These are phyloP conservation scores for Gossypium raimondii DNA, from an alignment of 345 rosid genomes.

Conservation along the genomic window DNA sequence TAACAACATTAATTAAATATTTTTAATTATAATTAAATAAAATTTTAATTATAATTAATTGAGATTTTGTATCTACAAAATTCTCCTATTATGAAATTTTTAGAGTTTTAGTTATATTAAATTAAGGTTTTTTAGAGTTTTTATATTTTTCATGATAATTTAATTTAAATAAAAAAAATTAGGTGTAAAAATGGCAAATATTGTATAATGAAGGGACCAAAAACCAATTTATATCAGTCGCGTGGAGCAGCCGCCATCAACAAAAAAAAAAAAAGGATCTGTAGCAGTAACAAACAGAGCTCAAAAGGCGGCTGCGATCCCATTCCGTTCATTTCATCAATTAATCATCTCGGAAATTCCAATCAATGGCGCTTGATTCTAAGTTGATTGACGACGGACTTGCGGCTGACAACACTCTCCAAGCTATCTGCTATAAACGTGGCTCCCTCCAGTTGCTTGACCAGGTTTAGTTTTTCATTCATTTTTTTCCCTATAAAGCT, in stretches of 20 bases:
- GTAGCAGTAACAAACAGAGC: neutral
- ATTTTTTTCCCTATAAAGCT: neutral
- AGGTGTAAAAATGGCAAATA: too few relatives aligned
- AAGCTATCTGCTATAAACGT: constrained; percentile 57
- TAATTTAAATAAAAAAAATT: too few relatives aligned
- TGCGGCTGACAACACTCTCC: constrained; percentile 35
- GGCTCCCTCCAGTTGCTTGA: constrained; percentile 70
- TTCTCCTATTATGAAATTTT: neutral
- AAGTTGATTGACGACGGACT: neutral
- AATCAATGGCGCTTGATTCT: constrained; percentile 27
- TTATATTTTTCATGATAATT: too few relatives aligned
- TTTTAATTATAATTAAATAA: too few relatives aligned
- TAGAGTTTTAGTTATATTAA: too few relatives aligned
- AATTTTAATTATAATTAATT: too few relatives aligned
- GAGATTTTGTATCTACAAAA: too few relatives aligned
- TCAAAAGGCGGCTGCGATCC: neutral
- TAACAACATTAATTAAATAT: too few relatives aligned
- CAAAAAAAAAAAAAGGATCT: too few relatives aligned
- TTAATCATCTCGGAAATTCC: neutral
- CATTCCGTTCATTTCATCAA: neutral
- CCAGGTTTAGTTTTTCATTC: constrained; percentile 35
- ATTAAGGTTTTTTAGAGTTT: too few relatives aligned
- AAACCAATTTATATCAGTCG: neutral
- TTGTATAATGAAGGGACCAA: neutral
- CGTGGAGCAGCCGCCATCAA: neutral